Conservation (phyloP, 805 yeast species). For the Candida hungchunana region DNA sequence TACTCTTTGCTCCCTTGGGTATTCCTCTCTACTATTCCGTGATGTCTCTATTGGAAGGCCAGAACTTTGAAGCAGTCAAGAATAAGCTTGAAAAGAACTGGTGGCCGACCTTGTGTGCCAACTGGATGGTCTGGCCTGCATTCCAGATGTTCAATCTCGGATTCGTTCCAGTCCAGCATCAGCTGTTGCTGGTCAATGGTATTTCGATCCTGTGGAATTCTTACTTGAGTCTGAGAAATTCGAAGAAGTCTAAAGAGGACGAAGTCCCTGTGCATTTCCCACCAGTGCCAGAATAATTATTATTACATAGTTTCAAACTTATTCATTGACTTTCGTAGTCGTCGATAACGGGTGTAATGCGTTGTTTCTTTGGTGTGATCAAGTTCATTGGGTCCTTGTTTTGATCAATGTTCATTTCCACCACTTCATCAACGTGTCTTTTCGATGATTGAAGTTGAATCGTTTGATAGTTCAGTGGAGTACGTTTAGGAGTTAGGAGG, state of each 20-base stretch:
- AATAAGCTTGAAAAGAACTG: constrained; percentile 46
- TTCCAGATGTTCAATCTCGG: constrained; percentile 79
- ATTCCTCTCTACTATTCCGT: constrained; percentile 67
- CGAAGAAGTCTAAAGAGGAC: constrained; percentile 24
- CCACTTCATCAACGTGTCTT: not conserved
- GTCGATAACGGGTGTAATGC: not conserved
- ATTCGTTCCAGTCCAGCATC: constrained; percentile 65
- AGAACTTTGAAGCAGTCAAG: constrained; percentile 35
- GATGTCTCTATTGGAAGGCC: constrained; percentile 65
- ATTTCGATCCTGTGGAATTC: constrained; percentile 84
- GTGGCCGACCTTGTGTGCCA: constrained; percentile 64
- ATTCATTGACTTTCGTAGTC: constrained; percentile 1
- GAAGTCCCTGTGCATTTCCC: constrained; percentile 32
- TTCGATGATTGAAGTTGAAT: not conserved
- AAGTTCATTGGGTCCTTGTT: constrained; percentile 4
- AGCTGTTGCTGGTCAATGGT: constrained; percentile 64
- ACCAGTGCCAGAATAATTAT: constrained; percentile 35
- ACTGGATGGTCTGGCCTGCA: constrained; percentile 89
- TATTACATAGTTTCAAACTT: not conserved
- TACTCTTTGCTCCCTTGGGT: constrained; percentile 71
- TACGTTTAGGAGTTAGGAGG: not conserved
- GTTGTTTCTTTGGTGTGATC: constrained; percentile 3
- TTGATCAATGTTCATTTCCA: not conserved
- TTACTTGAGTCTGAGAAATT: constrained; percentile 60
- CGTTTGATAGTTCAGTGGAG: not conserved